Evolutionary conservation across 345 rosid species (phyloP).

Genomic region (Aethionema arabicum): DNA sequence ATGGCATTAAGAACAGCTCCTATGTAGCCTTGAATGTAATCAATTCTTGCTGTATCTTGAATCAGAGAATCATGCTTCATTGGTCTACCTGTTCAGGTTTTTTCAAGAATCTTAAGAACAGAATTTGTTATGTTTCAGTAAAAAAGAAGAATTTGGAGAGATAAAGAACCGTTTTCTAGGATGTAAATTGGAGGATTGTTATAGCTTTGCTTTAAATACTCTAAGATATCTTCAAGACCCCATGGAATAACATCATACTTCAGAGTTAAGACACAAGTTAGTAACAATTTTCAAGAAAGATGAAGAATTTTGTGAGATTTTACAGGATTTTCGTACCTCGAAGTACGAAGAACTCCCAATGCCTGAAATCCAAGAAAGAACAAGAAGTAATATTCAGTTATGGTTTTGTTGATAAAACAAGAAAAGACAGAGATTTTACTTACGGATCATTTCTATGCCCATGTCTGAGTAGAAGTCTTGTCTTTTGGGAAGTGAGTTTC

Average conservation of each 20-base stretch:
- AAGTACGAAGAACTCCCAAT: constrained; percentile 9
- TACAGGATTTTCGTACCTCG: constrained; percentile 25
- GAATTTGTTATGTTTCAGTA: no score
- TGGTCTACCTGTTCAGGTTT: constrained; percentile 28
- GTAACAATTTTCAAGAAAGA: not conserved
- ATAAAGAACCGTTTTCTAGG: constrained; percentile 46
- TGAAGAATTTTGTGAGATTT: no score
- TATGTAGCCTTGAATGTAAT: constrained; percentile 37
- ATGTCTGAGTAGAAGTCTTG: constrained; percentile 46
- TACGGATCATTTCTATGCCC: constrained; percentile 33
- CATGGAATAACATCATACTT: constrained; percentile 43
- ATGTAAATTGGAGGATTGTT: constrained; percentile 51
- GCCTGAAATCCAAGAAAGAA: constrained; percentile 35
- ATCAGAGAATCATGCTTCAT: constrained; percentile 30
- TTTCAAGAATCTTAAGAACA: no score
- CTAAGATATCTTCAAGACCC: constrained; percentile 37
- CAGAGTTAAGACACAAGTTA: not conserved
- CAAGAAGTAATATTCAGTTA: not conserved
- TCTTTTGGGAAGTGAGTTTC: constrained; percentile 24
- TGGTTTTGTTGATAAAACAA: not conserved
- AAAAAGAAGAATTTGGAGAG: no score
- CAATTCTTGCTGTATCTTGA: constrained; percentile 43
- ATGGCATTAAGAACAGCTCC: constrained; percentile 47
- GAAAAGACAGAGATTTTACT: not conserved
- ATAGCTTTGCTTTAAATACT: constrained; percentile 42